Evolutionary conservation across 805 yeast species (phyloP).

Genomic region (Torulaspora gathmanii): DNA sequence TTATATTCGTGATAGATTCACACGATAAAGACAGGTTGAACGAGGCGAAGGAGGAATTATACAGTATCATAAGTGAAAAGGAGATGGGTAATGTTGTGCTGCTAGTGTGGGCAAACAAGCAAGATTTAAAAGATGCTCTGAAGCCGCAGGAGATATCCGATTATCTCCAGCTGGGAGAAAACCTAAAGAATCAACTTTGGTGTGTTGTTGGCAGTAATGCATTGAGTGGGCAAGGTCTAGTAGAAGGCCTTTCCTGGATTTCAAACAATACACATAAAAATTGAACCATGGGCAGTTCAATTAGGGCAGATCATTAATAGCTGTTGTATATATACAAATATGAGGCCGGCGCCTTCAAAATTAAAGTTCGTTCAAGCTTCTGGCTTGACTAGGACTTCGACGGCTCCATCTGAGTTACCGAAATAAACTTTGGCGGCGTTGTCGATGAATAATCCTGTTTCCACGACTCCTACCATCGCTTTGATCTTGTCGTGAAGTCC

Average conservation of each 20-base stretch:
- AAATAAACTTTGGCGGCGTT: slow-evolving; percentile 77
- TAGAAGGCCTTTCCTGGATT: slow-evolving; percentile 85
- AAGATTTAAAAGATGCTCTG: slow-evolving; percentile 67
- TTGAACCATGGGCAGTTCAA: slow-evolving; percentile 23
- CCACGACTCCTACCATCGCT: slow-evolving; percentile 86
- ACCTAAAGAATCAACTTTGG: slow-evolving; percentile 69
- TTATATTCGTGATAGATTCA: slow-evolving; percentile 85
- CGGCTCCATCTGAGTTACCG: slow-evolving; percentile 77
- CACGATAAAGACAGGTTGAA: slow-evolving; percentile 66
- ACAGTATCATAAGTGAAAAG: slow-evolving; percentile 73
- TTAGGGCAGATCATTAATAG: slow-evolving; percentile 1
- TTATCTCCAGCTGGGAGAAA: slow-evolving; percentile 54
- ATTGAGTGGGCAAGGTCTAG: slow-evolving; percentile 81
- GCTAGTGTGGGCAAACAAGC: slow-evolving; percentile 85
- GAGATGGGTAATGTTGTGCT: slow-evolving; percentile 77
- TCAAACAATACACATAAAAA: slow-evolving; percentile 50
- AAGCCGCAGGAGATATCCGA: slow-evolving; percentile 79
- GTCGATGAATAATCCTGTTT: slow-evolving; percentile 81
- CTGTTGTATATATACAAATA: slow-evolving; percentile 10
- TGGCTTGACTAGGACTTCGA: slow-evolving; percentile 29
- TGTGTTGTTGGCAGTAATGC: slow-evolving; percentile 90
- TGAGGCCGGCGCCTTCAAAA: neutral
- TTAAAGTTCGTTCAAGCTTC: neutral
- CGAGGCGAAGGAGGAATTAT: slow-evolving; percentile 73
- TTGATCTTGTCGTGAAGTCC: slow-evolving; percentile 63